These are phyloP conservation scores for Podospora tetraspora DNA, from an alignment of 495 filamentous ascomycete genomes.

Conservation along the genomic window DNA sequence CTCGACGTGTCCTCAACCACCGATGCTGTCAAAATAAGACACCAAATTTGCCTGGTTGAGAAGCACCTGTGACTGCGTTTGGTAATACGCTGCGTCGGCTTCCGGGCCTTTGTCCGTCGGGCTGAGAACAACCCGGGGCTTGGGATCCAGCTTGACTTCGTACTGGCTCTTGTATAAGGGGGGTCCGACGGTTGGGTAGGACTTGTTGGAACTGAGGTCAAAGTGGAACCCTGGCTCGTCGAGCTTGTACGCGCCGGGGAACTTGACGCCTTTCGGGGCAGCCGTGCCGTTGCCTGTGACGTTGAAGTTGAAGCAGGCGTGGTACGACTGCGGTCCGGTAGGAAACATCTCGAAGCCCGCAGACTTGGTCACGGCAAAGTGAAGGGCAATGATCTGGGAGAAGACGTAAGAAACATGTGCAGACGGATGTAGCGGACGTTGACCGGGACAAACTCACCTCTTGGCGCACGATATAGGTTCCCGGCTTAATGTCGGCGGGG, in stretches of 20 bases:
- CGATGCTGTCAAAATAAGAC: neutral
- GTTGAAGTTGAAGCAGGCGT: constrained; percentile 58
- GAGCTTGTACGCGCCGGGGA: constrained; percentile 48
- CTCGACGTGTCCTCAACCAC: neutral
- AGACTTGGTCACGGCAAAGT: constrained; percentile 15
- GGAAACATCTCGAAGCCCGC: constrained; percentile 15
- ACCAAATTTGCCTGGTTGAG: neutral
- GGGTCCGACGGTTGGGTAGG: neutral
- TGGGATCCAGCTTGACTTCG: neutral
- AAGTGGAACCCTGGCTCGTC: constrained; percentile 16
- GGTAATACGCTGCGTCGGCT: neutral
- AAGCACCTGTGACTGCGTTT: neutral
- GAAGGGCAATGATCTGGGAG: constrained; percentile 20
- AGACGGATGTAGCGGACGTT: neutral
- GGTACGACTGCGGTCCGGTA: constrained; percentile 59
- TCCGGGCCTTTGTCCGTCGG: neutral
- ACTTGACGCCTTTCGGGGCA: constrained; percentile 46
- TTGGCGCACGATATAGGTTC: constrained; percentile 59
- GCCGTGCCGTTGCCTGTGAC: constrained; percentile 54
- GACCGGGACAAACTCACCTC: constrained; percentile 39
- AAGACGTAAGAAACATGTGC: neutral
- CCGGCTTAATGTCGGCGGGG: constrained; percentile 48
- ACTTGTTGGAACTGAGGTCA: neutral
- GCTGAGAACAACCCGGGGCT: neutral
- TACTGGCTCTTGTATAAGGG: neutral